These are phyloP conservation scores for Ambrosia artemisiifolia DNA, from an alignment of 129 eudicot genomes.

Conservation along the genomic window DNA sequence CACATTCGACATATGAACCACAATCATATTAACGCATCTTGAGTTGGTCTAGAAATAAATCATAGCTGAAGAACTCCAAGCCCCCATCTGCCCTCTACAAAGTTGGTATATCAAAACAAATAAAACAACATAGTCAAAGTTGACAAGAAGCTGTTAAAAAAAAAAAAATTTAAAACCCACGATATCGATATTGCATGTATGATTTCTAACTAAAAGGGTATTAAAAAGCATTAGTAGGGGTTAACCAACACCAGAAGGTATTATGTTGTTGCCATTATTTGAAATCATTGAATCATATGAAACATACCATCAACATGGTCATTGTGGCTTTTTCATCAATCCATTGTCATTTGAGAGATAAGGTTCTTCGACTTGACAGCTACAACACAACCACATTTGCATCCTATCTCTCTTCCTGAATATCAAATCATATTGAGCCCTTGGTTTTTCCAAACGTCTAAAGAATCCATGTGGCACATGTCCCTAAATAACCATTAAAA, in stretches of 20 bases:
- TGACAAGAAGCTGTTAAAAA: too few species aligned
- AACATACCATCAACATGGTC: constrained; percentile 52
- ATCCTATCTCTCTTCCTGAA: constrained; percentile 68
- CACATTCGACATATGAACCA: neutral
- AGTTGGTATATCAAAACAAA: too few species aligned
- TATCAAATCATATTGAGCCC: constrained; percentile 57
- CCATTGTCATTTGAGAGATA: constrained; percentile 60
- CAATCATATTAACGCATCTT: neutral
- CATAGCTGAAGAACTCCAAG: neutral
- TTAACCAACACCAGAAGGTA: neutral
- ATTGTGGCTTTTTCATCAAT: constrained; percentile 49
- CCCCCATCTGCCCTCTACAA: too few species aligned
- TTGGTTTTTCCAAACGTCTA: constrained; percentile 51
- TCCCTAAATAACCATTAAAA: constrained; percentile 36
- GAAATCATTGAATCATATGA: neutral
- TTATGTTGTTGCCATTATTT: neutral
- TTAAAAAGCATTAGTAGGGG: too few species aligned
- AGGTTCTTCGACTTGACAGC: constrained; percentile 75
- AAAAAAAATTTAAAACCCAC: too few species aligned
- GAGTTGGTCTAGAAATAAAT: neutral
- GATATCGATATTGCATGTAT: neutral
- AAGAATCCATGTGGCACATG: constrained; percentile 65
- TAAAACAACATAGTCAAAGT: too few species aligned
- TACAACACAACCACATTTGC: constrained; percentile 91
- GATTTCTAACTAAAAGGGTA: neutral